These are phyloP conservation scores for Scutellaria galericulata DNA, from an alignment of 257 asterid genomes.

Conservation along the genomic window DNA sequence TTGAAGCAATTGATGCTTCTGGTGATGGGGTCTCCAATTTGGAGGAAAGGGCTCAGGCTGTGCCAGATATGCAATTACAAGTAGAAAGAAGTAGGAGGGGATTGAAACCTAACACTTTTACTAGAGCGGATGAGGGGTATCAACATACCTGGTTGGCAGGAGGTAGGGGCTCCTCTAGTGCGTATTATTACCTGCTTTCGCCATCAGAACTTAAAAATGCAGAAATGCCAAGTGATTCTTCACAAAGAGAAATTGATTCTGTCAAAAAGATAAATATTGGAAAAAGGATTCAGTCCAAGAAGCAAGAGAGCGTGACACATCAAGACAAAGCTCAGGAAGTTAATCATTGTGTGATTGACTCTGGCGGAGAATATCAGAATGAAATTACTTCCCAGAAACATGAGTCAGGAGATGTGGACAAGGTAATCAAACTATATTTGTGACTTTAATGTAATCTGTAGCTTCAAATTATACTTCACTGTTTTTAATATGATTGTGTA, in stretches of 20 bases:
- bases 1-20: conserved; percentile 1
- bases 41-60: conserved; percentile 7
- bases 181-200: not conserved
- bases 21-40: conserved; percentile 26
- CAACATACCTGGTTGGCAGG: conserved; percentile 29
- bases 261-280: conserved; percentile 27
- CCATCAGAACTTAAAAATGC: conserved; percentile 5
- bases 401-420: not conserved
- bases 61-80: conserved; percentile 30
- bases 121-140: conserved; percentile 45
- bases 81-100: conserved; percentile 38
- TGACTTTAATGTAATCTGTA: not conserved
- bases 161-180: not conserved
- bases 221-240: not conserved
- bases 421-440: not conserved
- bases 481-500: not conserved
- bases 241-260: not conserved
- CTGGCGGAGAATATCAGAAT: not conserved
- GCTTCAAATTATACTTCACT: not conserved
- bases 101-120: conserved; percentile 40
- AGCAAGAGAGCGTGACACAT: not conserved
- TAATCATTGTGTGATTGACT: not conserved
- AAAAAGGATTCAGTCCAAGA: conserved; percentile 20
- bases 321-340: not conserved
- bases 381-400: not conserved